phyloP scores from a whole-genome alignment of 768 basidiomycete genomes.

The Xerocomellus intermedius region DNA sequence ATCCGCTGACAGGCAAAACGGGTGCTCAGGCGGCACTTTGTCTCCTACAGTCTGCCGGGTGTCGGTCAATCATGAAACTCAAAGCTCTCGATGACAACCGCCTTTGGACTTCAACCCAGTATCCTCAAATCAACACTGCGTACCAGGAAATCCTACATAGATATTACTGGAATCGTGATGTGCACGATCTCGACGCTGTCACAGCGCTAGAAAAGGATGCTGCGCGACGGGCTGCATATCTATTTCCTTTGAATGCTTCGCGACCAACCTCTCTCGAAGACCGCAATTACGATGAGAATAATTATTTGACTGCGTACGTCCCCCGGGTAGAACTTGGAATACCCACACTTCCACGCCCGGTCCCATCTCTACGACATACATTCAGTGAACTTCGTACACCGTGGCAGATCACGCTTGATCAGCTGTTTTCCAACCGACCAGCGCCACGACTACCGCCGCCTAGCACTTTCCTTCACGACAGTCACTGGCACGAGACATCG shows the following conservation, averaged over 20 bases:
- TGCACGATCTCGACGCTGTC: too few species aligned
- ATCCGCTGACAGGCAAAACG: neutral
- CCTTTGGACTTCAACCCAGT: neutral
- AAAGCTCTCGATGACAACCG: neutral
- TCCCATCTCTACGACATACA: neutral
- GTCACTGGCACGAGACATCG: neutral
- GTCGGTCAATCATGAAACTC: conserved; percentile 39
- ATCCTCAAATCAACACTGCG: neutral
- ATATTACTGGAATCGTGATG: neutral
- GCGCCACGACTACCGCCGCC: neutral
- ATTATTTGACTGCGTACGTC: too few species aligned
- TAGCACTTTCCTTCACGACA: neutral
- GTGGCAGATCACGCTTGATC: neutral
- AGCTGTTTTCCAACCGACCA: neutral
- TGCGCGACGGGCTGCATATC: neutral
- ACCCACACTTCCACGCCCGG: neutral
- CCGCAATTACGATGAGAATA: neutral
- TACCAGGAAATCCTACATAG: neutral
- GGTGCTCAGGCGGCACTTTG: neutral
- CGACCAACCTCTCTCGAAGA: neutral
- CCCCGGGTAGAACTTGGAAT: too few species aligned
- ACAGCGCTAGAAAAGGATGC: neutral
- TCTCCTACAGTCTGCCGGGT: neutral
- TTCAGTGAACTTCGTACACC: neutral
- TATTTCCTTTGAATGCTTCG: neutral